Base-by-base conservation (phyloP, 108 stramenopile genomes). In the Nitzschia inconspicua region DNA sequence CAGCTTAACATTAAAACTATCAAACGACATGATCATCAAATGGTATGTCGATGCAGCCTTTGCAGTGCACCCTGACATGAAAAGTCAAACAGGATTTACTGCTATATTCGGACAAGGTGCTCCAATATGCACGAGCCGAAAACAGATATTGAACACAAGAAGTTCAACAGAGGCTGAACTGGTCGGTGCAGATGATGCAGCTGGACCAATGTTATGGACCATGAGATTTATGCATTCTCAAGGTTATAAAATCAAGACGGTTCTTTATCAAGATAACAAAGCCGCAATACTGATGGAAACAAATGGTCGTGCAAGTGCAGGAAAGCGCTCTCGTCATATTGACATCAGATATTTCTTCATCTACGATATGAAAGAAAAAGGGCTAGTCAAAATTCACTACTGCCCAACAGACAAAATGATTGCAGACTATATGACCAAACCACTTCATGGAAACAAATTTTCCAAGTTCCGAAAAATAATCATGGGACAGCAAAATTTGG, bases 81-180 rank as follows among this genome's bases (percentile, higher is more conserved):
- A 44, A 32, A 73, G 81, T 27, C 81, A 82, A 40, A 68, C 77
- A 2, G 84, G 84, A 22, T 67, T 44, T 19, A 34, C n/a, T 30
- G 59, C 78, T 61, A 54, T 69, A 5, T 32, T 77, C n/a, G 79
- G 79, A 6, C 47, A 52, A 48, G 83, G 83, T 19, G 58, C 57
- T 7, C n/a, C 52, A 8, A 44, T 34, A 5, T n/a, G 25, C 0
- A 13, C 31, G 0, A 77, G 66, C 4, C 65, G 14, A 11, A 62
- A 69, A 36, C 75, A 76, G 29, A 73, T 66, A 36, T 36, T 79
- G 31, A 69, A 73, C 37, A 64, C 72, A 9, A 23, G 35, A 19
- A 77, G 78, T 36, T 74, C 76, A 3, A 84, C 83, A 2, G 76
- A 79, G 47, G 63, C 63, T 9, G 76, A 84, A 43, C 23, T 84